A percentile compares a stretch with the other conserved stretches of the same genome.
phyloP scores from a whole-genome alignment of 768 basidiomycete species.

The Tylopilus subfusipes region DNA sequence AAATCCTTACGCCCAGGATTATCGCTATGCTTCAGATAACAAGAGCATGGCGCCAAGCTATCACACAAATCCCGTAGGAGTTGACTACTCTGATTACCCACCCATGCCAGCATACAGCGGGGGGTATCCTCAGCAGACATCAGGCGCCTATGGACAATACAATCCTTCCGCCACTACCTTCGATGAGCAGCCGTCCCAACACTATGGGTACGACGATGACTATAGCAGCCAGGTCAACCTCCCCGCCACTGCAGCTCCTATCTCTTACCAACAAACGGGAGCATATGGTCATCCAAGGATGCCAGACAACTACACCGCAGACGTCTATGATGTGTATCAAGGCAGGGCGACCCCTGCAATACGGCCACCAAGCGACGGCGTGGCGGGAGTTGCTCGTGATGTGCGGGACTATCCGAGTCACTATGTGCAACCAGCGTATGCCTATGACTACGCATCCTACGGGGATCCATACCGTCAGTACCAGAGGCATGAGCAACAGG shows the following conservation, averaged over 20 bases:
- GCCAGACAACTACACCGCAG: slow-evolving; percentile 36
- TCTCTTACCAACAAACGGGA: slow-evolving; percentile 40
- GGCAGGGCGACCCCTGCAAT: slow-evolving; percentile 41
- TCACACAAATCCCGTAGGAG: slow-evolving; percentile 40
- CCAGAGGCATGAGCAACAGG: slow-evolving; percentile 30
- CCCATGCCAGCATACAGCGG: slow-evolving; percentile 74
- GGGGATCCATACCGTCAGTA: slow-evolving; percentile 28
- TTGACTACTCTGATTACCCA: slow-evolving; percentile 47
- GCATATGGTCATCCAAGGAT: slow-evolving; percentile 16
- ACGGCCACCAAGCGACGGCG: slow-evolving; percentile 31
- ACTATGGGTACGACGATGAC: slow-evolving; percentile 62
- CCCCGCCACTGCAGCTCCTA: slow-evolving; percentile 54
- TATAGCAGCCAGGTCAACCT: slow-evolving; percentile 64
- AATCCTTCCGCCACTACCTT: slow-evolving; percentile 58
- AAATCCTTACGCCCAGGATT: slow-evolving; percentile 53
- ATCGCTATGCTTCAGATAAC: slow-evolving; percentile 51
- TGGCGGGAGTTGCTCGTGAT: slow-evolving; percentile 37
- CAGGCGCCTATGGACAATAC: slow-evolving; percentile 51
- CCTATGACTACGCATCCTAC: slow-evolving; percentile 29
- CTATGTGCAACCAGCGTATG: slow-evolving; percentile 20
- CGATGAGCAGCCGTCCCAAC: slow-evolving; percentile 46
- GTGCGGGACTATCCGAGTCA: slow-evolving; percentile 36
- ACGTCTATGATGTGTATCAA: slow-evolving; percentile 56
- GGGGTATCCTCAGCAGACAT: slow-evolving; percentile 57
- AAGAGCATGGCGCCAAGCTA: slow-evolving; percentile 38